Base-by-base conservation (phyloP, 2,329 filamentous ascomycete species). In the Aspergillus felis region DNA sequence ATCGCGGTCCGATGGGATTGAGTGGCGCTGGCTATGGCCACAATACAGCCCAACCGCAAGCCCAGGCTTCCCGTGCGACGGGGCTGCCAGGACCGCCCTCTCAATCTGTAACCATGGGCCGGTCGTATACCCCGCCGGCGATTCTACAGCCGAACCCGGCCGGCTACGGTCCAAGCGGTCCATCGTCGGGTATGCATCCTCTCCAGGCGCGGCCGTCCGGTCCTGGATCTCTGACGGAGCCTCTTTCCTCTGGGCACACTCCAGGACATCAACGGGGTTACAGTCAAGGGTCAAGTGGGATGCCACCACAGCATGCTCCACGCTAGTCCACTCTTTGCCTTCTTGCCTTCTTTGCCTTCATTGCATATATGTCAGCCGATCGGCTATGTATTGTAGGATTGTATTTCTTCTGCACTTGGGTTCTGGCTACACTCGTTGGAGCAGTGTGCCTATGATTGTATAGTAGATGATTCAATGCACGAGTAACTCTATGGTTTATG, bases 71-170 rank as follows among this genome's bases (percentile, higher is more conserved):
- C 35, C 67, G 70, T 50, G 65, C 66, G 48, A 61, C 62, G 5
- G 56, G 57, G 47, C 57, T 69, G 32, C 47, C 60, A 17, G 68
- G 67, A 29, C 58, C 69, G 53, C 64, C 66, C 25, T 58, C 66
- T 25, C 66, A 64, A 32, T 54, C 67, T 27, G 62, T 71, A 38
- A 61, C 60, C 14, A 64, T 75, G 25, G 70, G 66, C 14, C 69
- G 75, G 41, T 72, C 75, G 8, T 77, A 73, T 55, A 76, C 74
- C 2, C 75, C 75, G n/a, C 74, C 74, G 1, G 62, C 72, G 5
- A 63, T 65, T 20, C 47, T 76, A 49, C 67, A 71, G 47, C 69
- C 68, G 14, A 67, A 64, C 50, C 65, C 66, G 1, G 57, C 64
- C 20, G 59, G 62, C 20, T 74, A 74, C 61, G 67, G 66, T 5